Evolutionary conservation across 2,329 filamentous ascomycete genomes (phyloP).

Genomic region (Apiospora marii): DNA sequence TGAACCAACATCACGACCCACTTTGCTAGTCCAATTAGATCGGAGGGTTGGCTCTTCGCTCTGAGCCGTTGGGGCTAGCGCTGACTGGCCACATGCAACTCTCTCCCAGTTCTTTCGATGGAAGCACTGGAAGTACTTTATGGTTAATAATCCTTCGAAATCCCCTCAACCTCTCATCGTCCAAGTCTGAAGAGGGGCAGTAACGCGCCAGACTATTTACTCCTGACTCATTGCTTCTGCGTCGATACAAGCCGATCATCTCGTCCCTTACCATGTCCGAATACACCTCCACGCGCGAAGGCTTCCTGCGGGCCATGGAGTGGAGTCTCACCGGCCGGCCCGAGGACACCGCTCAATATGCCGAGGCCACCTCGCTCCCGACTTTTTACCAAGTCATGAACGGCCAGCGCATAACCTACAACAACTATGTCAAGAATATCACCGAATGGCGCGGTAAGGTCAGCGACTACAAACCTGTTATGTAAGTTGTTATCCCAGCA

Average conservation of each 20-base stretch:
- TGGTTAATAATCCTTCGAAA: not conserved
- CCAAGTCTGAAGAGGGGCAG: not conserved
- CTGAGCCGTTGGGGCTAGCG: not conserved
- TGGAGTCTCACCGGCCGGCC: constrained; percentile 31
- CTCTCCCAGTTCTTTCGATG: not conserved
- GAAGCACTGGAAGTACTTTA: not conserved
- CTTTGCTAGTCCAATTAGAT: not conserved
- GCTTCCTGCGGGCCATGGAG: constrained; percentile 39
- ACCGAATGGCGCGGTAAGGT: constrained; percentile 39
- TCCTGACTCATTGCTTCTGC: no score
- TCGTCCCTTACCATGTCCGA: constrained; percentile 33
- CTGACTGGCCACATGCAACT: not conserved
- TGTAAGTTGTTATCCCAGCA: constrained; percentile 34
- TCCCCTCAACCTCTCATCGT: not conserved
- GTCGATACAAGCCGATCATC: not conserved
- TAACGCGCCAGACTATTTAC: no score
- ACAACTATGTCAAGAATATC: constrained; percentile 36
- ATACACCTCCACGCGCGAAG: constrained; percentile 37
- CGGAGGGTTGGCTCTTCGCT: not conserved
- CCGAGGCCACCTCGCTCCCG: constrained; percentile 27
- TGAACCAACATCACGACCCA: not conserved
- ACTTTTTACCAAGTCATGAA: constrained; percentile 38
- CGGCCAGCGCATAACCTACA: constrained; percentile 33
- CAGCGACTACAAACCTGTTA: constrained; percentile 38
- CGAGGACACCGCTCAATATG: constrained; percentile 30